phyloP scores from a whole-genome alignment of 345 rosid genomes.

The Euphorbia tirucalli region DNA sequence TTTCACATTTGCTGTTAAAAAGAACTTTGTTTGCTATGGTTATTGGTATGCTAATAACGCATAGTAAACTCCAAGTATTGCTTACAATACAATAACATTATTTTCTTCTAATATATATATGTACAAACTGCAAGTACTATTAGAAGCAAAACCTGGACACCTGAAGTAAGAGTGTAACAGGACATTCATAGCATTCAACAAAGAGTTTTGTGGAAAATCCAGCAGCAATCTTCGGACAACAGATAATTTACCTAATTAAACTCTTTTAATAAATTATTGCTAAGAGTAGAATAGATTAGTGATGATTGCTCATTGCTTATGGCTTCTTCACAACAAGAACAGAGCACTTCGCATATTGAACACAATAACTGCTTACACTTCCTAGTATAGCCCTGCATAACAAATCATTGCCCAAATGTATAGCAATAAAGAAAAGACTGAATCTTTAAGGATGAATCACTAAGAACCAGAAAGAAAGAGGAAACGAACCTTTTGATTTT shows the following conservation, averaged over 20 bases:
- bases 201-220: not conserved
- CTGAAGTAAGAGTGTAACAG: not conserved
- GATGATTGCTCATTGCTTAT: not conserved
- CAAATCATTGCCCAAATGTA: not conserved
- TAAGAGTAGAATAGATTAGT: not conserved
- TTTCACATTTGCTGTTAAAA: not conserved
- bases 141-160: not conserved
- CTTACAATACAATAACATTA: not conserved
- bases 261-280: too few relatives aligned
- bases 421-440: not conserved
- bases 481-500: conserved; percentile 11
- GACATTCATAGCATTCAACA: not conserved
- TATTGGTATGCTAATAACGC: not conserved
- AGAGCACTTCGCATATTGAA: conserved; percentile 15
- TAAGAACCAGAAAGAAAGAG: not conserved
- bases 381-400: conserved; percentile 13
- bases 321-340: conserved; percentile 23
- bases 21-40: not conserved
- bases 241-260: too few relatives aligned
- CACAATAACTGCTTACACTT: conserved; percentile 16
- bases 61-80: not conserved
- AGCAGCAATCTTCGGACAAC: not conserved
- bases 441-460: too few relatives aligned
- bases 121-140: not conserved
- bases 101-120: conserved; percentile 5